Percentiles rank a stretch among this genome's conserved stretches.
phyloP scores from a whole-genome alignment of 2,329 filamentous ascomycete species.

The Orbilia blumenaviensis region DNA sequence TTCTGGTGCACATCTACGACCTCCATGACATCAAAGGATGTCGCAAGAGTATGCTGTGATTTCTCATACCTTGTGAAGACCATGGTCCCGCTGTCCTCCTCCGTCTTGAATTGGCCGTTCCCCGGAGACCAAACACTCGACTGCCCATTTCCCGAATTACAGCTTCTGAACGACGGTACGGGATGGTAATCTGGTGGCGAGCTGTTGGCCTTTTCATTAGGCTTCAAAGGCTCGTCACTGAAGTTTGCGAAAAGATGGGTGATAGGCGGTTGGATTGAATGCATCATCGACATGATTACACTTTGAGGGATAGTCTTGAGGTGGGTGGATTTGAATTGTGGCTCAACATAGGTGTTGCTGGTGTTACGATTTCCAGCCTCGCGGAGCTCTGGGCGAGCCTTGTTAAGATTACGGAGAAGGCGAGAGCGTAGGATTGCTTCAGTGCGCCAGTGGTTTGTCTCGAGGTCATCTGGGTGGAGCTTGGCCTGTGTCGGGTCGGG shows the following conservation, averaged over 20 bases:
- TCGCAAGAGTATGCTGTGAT: constrained; percentile 44
- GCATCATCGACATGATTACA: constrained; percentile 53
- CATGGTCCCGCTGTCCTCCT: constrained; percentile 46
- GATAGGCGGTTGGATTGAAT: constrained; percentile 43
- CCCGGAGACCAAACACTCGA: constrained; percentile 48
- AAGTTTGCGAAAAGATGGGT: constrained; percentile 46
- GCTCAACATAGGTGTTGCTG: constrained; percentile 44
- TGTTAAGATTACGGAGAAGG: constrained; percentile 44
- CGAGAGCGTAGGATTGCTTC: constrained; percentile 47
- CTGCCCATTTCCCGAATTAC: constrained; percentile 39
- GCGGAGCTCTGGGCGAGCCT: constrained; percentile 46
- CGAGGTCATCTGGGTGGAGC: constrained; percentile 47
- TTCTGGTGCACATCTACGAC: constrained; percentile 46
- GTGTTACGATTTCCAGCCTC: constrained; percentile 47
- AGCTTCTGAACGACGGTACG: constrained; percentile 35
- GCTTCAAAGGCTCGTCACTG: constrained; percentile 28
- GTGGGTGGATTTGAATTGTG: constrained; percentile 47
- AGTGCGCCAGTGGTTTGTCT: constrained; percentile 50
- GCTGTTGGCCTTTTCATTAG: constrained; percentile 35
- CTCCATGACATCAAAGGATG: constrained; percentile 49
- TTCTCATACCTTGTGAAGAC: constrained; percentile 49
- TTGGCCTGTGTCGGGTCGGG: constrained; percentile 41
- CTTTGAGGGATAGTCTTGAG: constrained; percentile 51
- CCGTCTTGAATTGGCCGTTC: constrained; percentile 40
- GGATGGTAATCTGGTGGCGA: constrained; percentile 39